Percentiles rank a stretch among this genome's conserved stretches.
Conservation (phyloP, 768 basidiomycete species). For the Clitopilus hobsonii region DNA sequence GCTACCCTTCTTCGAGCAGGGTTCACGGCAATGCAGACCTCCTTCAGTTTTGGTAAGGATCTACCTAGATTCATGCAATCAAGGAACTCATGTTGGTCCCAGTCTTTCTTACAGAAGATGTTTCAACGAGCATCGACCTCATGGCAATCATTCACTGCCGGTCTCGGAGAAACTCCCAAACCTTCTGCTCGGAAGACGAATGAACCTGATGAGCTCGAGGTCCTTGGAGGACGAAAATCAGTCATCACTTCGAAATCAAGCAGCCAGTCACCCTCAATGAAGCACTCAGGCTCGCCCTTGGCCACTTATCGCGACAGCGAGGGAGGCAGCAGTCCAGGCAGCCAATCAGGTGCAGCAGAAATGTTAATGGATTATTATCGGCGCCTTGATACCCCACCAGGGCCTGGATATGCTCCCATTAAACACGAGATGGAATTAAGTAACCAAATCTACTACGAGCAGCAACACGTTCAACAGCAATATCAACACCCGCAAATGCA, state of each 20-base stretch:
- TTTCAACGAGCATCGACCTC: constrained; percentile 27
- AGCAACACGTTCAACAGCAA: background rate
- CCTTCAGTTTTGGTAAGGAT: constrained; percentile 28
- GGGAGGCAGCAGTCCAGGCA: constrained; percentile 17
- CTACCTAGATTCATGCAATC: background rate
- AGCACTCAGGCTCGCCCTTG: constrained; percentile 14
- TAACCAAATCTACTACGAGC: constrained; percentile 1
- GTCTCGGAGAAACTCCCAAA: constrained; percentile 8
- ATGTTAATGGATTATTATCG: constrained; percentile 21
- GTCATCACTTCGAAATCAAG: constrained; percentile 26
- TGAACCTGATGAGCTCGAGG: constrained; percentile 30
- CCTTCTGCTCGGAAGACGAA: constrained; percentile 5
- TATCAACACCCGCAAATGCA: background rate
- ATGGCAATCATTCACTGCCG: constrained; percentile 22
- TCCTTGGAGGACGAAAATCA: constrained; percentile 31
- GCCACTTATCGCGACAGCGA: constrained; percentile 11
- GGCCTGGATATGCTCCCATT: background rate
- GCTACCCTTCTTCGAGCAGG: constrained; percentile 36
- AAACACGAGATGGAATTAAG: background rate
- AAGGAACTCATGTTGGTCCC: background rate
- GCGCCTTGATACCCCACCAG: constrained; percentile 12
- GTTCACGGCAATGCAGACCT: constrained; percentile 32
- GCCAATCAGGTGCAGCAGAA: constrained; percentile 16
- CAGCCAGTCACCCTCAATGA: constrained; percentile 22
- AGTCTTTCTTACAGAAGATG: constrained; percentile 35